Evolutionary conservation across 179 eudicot genomes (phyloP), one percentile per base, ranked within the genome.

Genomic region (Heliamphora pulchella): DNA sequence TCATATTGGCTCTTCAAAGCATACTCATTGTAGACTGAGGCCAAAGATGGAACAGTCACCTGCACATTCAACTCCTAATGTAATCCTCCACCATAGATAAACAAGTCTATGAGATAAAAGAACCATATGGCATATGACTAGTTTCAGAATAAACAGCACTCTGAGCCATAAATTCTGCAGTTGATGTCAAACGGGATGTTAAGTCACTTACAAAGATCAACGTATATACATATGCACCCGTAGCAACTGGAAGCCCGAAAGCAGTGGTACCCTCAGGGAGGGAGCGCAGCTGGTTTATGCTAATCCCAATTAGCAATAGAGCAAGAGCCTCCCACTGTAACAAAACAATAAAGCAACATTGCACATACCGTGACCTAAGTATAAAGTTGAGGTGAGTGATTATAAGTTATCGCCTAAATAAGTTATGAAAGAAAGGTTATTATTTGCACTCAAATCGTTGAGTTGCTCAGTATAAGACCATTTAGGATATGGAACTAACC

Each of bases 291-390:
- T 93, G 99, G 71, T 93, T 93, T 55, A 96, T 88, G 77, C 90
- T 91, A 69, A 93, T 96, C 67, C 97, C 98, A 81, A 93, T 96
- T 64, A 31, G 97, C 86, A 94, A 87, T 79, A 94, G 82, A 80
- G 98, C 97, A 82, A 96, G 98, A 85, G 99, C 99, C 86, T 96
- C 98, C 97, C 99, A 92, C 98, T 90, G 84, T 48, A 74, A 59
- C 10, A 78, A 68, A 71, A 48, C 46, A 79, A 80, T 6, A 14
- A 9, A 76, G 17, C 47, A 76, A 77, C 62, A 75, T 47, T 54
- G 31, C 74, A 31, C 31, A 78, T 51, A 78, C 14, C 46, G 20
- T 39, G 2, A 7, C 50, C 70, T 22, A 75, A 18, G 17, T 59
- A 74, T 7, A 59, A n/a, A 18, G n/a, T 76, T 17, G 8, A 1